Conservation (phyloP, 1,284 basidiomycete genomes). For the Tilletia caries region DNA sequence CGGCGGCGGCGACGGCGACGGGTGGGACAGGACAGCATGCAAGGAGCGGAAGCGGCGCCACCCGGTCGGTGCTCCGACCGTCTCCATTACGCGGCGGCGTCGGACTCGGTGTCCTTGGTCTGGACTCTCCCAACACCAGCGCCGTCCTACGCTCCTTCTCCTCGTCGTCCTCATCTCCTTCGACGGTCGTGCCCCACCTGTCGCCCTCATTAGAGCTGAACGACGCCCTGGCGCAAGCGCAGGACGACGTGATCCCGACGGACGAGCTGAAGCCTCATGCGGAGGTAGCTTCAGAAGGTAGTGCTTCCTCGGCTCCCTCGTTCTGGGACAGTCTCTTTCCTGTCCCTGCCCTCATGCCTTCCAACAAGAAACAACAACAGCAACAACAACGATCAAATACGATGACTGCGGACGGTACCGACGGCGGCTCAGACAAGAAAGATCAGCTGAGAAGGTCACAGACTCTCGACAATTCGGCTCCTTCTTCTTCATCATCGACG, state of each 20-base stretch:
- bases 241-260: not conserved
- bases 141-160: too few species aligned
- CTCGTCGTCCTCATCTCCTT: not conserved
- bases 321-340: slow-evolving; percentile 9
- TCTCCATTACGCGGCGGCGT: too few species aligned
- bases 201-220: not conserved
- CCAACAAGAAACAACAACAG: not conserved
- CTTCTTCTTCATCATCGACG: not conserved
- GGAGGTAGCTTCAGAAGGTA: not conserved
- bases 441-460: not conserved
- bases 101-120: too few species aligned
- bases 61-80: too few species aligned
- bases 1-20: too few species aligned
- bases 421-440: not conserved
- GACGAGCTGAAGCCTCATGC: not conserved
- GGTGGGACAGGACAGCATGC: not conserved
- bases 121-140: too few species aligned
- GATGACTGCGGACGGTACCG: not conserved
- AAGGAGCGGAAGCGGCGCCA: not conserved
- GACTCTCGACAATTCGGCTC: slow-evolving; percentile 8
- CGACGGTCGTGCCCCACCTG: not conserved
- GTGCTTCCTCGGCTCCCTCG: not conserved
- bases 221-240: slow-evolving; percentile 1
- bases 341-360: not conserved
- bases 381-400: not conserved